A percentile compares a stretch with the other conserved stretches of the same genome.
Conservation (phyloP, 306 rosid genomes). For the Medicago lupulina region DNA sequence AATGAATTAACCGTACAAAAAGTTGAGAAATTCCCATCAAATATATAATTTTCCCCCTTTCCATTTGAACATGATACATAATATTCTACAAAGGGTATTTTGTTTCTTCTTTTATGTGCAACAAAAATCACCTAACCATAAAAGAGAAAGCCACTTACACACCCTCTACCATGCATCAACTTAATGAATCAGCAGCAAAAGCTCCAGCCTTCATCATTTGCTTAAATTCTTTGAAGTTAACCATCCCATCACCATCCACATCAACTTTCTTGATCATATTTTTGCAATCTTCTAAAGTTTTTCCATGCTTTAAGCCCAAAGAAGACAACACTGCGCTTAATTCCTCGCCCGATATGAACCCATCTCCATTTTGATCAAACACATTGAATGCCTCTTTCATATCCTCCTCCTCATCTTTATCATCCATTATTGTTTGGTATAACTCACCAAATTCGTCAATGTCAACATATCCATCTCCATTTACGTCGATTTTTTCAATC, state of each 20-base stretch:
- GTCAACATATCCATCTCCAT: constrained; percentile 55
- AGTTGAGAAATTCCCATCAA: constrained; percentile 37
- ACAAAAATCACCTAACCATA: constrained; percentile 33
- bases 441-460: constrained; percentile 51
- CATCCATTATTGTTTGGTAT: constrained; percentile 49
- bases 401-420: constrained; percentile 54
- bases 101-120: constrained; percentile 25
- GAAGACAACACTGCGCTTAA: constrained; percentile 50
- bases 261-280: constrained; percentile 56
- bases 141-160: constrained; percentile 8
- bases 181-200: constrained; percentile 30
- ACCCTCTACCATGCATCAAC: constrained; percentile 29
- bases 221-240: constrained; percentile 50
- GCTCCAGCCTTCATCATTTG: constrained; percentile 58
- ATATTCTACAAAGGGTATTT: constrained; percentile 24
- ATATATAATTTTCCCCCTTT: constrained; percentile 9
- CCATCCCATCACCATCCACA: constrained; percentile 58
- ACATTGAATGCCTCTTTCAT: constrained; percentile 57
- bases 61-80: constrained; percentile 21
- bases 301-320: constrained; percentile 47
- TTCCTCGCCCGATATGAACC: constrained; percentile 54
- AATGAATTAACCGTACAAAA: constrained; percentile 1
- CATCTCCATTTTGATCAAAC: constrained; percentile 59
- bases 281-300: constrained; percentile 47
- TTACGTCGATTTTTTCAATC: constrained; percentile 54